Conservation (phyloP, 306 rosid species). For the Hippophae tibetana region DNA sequence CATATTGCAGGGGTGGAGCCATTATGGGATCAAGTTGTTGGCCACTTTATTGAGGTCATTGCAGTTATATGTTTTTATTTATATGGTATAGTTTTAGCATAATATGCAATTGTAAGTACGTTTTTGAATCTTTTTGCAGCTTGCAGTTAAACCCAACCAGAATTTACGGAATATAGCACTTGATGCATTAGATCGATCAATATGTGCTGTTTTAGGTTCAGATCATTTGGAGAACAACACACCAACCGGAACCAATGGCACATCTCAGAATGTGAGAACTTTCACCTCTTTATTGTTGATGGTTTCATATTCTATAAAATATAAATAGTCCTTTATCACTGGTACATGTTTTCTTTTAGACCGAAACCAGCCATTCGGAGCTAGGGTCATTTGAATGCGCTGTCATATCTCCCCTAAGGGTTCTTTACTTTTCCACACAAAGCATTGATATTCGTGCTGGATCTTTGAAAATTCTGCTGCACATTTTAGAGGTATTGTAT, state of each 20-base stretch:
- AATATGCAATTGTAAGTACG: slow-evolving; percentile 22
- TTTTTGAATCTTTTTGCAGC: slow-evolving; percentile 43
- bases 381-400: slow-evolving; percentile 79
- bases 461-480: slow-evolving; percentile 90
- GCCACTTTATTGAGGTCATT: slow-evolving; percentile 86
- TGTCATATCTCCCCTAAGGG: slow-evolving; percentile 69
- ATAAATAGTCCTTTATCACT: slow-evolving; percentile 18
- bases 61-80: slow-evolving; percentile 11
- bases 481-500: slow-evolving; percentile 74
- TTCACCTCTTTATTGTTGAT: slow-evolving; percentile 17
- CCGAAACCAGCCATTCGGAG: slow-evolving; percentile 33
- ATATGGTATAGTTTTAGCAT: slow-evolving; percentile 13
- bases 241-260: slow-evolving; percentile 31
- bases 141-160: slow-evolving; percentile 73
- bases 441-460: slow-evolving; percentile 68
- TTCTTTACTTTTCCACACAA: slow-evolving; percentile 74
- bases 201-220: slow-evolving; percentile 88
- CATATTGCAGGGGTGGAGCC: slow-evolving; percentile 72
- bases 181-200: slow-evolving; percentile 84
- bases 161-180: slow-evolving; percentile 82
- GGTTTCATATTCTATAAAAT: slow-evolving; percentile 15
- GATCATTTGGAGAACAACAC: slow-evolving; percentile 49
- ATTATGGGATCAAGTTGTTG: slow-evolving; percentile 83
- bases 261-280: slow-evolving; percentile 52
- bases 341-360: slow-evolving; percentile 28